Percentiles rank a stretch among this genome's conserved stretches.
phyloP scores from a whole-genome alignment of 1,284 basidiomycete species.

The Cryptococcus hybrid region DNA sequence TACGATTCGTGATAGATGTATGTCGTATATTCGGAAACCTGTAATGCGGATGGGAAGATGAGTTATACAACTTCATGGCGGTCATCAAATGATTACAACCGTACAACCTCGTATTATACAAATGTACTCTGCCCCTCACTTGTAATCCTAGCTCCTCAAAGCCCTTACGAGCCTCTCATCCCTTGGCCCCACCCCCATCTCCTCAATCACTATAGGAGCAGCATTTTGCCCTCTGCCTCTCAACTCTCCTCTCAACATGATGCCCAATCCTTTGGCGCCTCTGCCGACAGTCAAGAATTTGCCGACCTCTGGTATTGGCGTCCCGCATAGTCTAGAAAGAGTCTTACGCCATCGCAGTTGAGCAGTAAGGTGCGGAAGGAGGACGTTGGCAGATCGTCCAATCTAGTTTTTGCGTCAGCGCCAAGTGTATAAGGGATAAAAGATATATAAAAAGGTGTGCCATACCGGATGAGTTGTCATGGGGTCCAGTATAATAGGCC shows the following conservation, averaged over 20 bases:
- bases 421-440: neutral
- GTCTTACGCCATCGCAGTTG: slow-evolving; percentile 49
- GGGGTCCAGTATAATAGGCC: slow-evolving; percentile 42
- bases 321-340: slow-evolving; percentile 34
- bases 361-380: slow-evolving; percentile 41
- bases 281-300: slow-evolving; percentile 44
- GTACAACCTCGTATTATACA: no score
- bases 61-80: no score
- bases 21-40: no score
- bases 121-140: no score
- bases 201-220: slow-evolving; percentile 29
- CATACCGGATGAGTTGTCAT: slow-evolving; percentile 43
- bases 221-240: slow-evolving; percentile 30
- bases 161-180: slow-evolving; percentile 15
- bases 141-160: neutral
- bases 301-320: slow-evolving; percentile 28
- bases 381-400: slow-evolving; percentile 30
- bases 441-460: neutral
- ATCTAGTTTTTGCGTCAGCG: slow-evolving; percentile 10
- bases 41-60: no score
- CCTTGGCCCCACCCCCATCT: slow-evolving; percentile 32
- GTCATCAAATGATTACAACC: no score
- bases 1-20: no score
- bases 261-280: slow-evolving; percentile 47
- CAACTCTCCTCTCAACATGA: slow-evolving; percentile 47